Evolutionary conservation across 345 rosid genomes (phyloP), one percentile per base, ranked within the genome.

Genomic region (Arabis hirsuta): DNA sequence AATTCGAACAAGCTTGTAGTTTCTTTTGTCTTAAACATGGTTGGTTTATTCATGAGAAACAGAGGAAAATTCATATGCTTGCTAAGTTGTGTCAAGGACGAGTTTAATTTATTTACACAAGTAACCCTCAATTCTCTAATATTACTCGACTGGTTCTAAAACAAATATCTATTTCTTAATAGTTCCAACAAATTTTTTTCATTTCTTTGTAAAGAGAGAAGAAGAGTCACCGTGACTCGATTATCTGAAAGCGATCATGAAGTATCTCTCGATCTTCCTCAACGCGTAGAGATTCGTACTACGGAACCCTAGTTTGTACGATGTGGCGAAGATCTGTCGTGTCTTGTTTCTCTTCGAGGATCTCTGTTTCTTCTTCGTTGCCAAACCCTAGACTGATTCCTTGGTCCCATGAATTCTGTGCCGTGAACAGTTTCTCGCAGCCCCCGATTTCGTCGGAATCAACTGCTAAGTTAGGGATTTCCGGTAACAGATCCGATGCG

Each of bases 311-410:
- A 22, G 24, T 22, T 19, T 9, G 13, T 31, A 64, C 41, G 78
- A 82, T 82, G 83, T 82, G 85, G 85, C 64, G 81, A 66, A 67
- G 76, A 73, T 71, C 83, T 26, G 60, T 55, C 3, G 45, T 69
- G 7, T 77, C 73, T 57, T 32, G 74, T 48, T 58, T 82, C 70
- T 79, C 79, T 45, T 70, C 79, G 39, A 79, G 56, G 76, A 73
- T 74, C 55, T 65, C 69, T 39, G 38, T 53, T 38, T 76, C 74
- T 22, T 65, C 81, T 27, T 29, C 78, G 36, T 62, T 54, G 3
- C 77, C 57, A 13, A 69, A 69, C 69, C 79, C 79, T 77, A 72
- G 62, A 65, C 56, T 61, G 51, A 58, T 55, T 31, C 79, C 65
- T 26, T 77, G 79, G 74, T 76, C 76, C 0, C 76, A 70, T 29